Evolutionary conservation across 1,284 basidiomycete genomes (phyloP).

Genomic region (Sanghuangporus sanghuang): DNA sequence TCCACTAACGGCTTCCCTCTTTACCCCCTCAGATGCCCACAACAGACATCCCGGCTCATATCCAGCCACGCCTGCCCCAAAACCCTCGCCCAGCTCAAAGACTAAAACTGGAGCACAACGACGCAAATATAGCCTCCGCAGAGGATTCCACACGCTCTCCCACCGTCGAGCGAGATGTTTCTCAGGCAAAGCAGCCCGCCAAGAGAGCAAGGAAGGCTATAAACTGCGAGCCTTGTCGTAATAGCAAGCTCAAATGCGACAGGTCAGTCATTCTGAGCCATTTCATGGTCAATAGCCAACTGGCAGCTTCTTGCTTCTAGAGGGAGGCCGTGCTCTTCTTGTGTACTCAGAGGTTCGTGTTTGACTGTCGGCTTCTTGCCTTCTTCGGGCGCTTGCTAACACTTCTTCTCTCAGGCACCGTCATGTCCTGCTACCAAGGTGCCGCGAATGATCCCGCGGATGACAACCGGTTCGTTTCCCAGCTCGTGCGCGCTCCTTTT

Average conservation of each 20-base stretch:
- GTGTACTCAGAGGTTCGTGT: slow-evolving; percentile 62
- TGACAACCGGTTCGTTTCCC: slow-evolving; percentile 31
- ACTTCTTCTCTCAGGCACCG: slow-evolving; percentile 45
- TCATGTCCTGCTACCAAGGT: slow-evolving; percentile 72
- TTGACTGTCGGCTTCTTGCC: background rate
- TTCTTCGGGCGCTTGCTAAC: background rate
- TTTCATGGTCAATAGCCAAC: background rate
- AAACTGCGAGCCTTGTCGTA: slow-evolving; percentile 80
- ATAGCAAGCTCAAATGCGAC: slow-evolving; percentile 81
- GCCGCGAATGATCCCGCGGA: slow-evolving; percentile 43
- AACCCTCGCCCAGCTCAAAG: slow-evolving; percentile 13
- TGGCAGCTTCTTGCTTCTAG: slow-evolving; percentile 30
- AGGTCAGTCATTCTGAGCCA: slow-evolving; percentile 39
- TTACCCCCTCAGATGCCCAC: slow-evolving; percentile 1
- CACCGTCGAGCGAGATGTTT: slow-evolving; percentile 14
- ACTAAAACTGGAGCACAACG: slow-evolving; percentile 14
- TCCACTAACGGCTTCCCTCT: background rate
- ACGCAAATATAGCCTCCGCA: slow-evolving; percentile 13
- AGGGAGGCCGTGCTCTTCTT: slow-evolving; percentile 77
- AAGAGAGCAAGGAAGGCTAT: slow-evolving; percentile 79
- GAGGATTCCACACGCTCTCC: slow-evolving; percentile 15
- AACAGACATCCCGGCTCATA: background rate
- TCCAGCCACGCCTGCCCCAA: slow-evolving; percentile 6
- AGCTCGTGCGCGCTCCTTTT: background rate
- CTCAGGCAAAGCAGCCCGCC: slow-evolving; percentile 36